phyloP scores from a whole-genome alignment of 805 yeast species.

The Myxozyma nipponensis region DNA sequence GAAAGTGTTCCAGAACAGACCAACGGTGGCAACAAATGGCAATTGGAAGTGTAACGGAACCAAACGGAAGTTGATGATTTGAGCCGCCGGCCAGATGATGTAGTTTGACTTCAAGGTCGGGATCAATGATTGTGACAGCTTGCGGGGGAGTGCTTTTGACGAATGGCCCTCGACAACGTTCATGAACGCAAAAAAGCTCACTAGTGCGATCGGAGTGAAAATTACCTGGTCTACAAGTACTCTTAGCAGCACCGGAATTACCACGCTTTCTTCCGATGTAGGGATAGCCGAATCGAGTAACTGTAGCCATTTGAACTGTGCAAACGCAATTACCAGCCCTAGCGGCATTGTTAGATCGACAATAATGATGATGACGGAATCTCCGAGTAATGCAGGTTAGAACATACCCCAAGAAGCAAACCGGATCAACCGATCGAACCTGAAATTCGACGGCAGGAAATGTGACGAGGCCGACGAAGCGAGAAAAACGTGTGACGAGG shows the following conservation, averaged over 20 bases:
- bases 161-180: conserved; percentile 76
- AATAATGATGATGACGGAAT: not conserved
- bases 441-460: conserved; percentile 9
- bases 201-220: conserved; percentile 74
- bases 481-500: conserved; percentile 19
- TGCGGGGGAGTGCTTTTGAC: conserved; percentile 56
- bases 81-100: conserved; percentile 89
- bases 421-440: conserved; percentile 44
- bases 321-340: conserved; percentile 69
- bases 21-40: conserved; percentile 82
- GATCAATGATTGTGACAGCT: conserved; percentile 56
- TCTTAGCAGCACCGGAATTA: conserved; percentile 72
- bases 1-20: conserved; percentile 93
- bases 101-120: conserved; percentile 70
- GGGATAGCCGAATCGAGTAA: conserved; percentile 68
- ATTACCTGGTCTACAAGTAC: conserved; percentile 86
- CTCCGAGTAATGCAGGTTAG: not conserved
- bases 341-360: not conserved
- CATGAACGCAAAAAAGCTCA: conserved; percentile 77
- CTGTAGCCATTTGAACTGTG: conserved; percentile 85
- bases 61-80: conserved; percentile 67
- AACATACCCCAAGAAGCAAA: conserved; percentile 65
- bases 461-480: conserved; percentile 17
- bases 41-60: conserved; percentile 82
- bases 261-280: conserved; percentile 63